Percentiles rank a stretch among this genome's conserved stretches.
Conservation (phyloP, 352 stramenopile species). For the Pythium volutum region DNA sequence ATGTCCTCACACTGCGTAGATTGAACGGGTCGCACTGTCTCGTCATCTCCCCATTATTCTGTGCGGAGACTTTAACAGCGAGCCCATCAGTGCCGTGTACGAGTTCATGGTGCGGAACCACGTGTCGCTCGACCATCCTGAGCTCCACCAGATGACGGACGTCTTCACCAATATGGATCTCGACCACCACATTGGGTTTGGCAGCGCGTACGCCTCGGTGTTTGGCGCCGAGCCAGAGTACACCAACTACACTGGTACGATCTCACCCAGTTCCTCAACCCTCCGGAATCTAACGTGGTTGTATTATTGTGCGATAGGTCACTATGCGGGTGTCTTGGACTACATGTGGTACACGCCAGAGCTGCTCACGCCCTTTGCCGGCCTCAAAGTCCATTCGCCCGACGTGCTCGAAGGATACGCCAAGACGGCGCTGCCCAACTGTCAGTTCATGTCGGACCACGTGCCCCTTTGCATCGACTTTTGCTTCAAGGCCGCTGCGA, state of each 20-base stretch:
- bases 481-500: constrained; percentile 63
- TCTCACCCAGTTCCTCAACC: not conserved
- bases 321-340: constrained; percentile 95
- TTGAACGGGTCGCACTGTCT: constrained; percentile 64
- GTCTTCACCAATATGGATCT: constrained; percentile 71
- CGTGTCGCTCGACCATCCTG: constrained; percentile 85
- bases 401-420: constrained; percentile 83
- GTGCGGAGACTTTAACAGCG: constrained; percentile 99
- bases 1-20: constrained; percentile 33
- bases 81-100: constrained; percentile 95
- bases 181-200: constrained; percentile 92
- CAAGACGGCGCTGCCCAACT: constrained; percentile 94
- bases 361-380: constrained; percentile 91
- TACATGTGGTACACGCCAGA: constrained; percentile 98
- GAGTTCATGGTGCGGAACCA: constrained; percentile 93
- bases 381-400: constrained; percentile 92
- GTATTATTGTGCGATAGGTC: constrained; percentile 35
- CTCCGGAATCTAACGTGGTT: not conserved
- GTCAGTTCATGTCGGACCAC: constrained; percentile 96
- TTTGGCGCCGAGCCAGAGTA: constrained; percentile 95
- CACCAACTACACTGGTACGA: constrained; percentile 96
- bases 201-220: constrained; percentile 94
- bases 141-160: constrained; percentile 62
- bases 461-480: constrained; percentile 91
- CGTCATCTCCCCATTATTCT: constrained; percentile 93